A percentile compares a stretch with the other conserved stretches of the same genome.
phyloP scores from a whole-genome alignment of 208 protist genomes.

The Naegleria fowleri region DNA sequence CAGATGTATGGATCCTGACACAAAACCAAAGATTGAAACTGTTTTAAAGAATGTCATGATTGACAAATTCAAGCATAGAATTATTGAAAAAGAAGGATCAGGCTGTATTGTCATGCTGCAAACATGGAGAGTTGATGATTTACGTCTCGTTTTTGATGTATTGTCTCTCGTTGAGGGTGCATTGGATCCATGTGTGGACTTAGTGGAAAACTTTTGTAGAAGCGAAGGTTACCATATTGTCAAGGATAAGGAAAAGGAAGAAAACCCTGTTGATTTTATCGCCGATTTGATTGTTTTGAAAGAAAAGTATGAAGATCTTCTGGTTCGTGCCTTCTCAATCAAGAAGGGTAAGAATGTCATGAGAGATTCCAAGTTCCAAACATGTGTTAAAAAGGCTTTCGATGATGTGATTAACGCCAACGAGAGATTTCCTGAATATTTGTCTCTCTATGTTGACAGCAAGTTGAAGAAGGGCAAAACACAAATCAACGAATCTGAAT shows the following conservation, averaged over 20 bases:
- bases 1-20: constrained; percentile 52
- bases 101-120: constrained; percentile 13
- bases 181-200: constrained; percentile 10
- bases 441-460: constrained; percentile 68
- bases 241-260: constrained; percentile 18
- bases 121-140: constrained; percentile 8
- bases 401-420: constrained; percentile 62
- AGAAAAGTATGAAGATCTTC: constrained; percentile 54
- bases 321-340: constrained; percentile 46
- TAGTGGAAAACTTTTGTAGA: constrained; percentile 8
- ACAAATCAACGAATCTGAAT: constrained; percentile 53
- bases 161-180: not conserved
- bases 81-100: constrained; percentile 42
- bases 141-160: not conserved
- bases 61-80: constrained; percentile 52
- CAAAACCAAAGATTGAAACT: constrained; percentile 48
- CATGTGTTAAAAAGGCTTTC: constrained; percentile 45
- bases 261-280: constrained; percentile 40
- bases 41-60: constrained; percentile 58
- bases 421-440: constrained; percentile 56
- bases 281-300: constrained; percentile 53
- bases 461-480: constrained; percentile 55
- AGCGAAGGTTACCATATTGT: constrained; percentile 33
- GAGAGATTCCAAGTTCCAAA: not conserved
- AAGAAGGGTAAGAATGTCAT: constrained; percentile 33